Conservation (phyloP, 2,329 filamentous ascomycete genomes). For the Aspergillus tamarii region DNA sequence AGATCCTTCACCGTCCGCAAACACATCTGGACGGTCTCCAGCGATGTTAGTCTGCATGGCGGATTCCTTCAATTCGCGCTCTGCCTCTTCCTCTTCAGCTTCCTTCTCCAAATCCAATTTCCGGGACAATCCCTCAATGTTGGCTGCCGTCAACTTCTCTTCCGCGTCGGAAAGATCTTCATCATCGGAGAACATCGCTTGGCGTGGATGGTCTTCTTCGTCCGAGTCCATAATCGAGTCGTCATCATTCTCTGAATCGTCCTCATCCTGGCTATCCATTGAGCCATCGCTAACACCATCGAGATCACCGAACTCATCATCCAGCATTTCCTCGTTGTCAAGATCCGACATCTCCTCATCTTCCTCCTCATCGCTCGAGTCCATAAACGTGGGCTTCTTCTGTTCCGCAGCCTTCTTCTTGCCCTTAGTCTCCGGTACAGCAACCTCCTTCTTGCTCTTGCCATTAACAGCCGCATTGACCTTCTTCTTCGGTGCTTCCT, state of each 20-base stretch:
- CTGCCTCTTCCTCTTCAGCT: slow-evolving; percentile 78
- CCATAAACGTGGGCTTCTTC: slow-evolving; percentile 41
- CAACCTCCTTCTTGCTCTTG: slow-evolving; percentile 21
- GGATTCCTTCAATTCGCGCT: slow-evolving; percentile 81
- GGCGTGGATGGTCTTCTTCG: slow-evolving; percentile 58
- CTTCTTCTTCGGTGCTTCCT: slow-evolving; percentile 43
- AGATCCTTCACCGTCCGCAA: slow-evolving; percentile 59
- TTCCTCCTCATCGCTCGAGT: slow-evolving; percentile 37
- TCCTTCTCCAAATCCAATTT: slow-evolving; percentile 79
- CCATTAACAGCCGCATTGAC: slow-evolving; percentile 25
- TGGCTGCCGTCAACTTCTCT: slow-evolving; percentile 90
- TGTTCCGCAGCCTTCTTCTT: slow-evolving; percentile 38
- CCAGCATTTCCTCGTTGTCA: slow-evolving; percentile 35
- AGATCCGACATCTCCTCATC: slow-evolving; percentile 40
- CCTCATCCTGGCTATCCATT: slow-evolving; percentile 53
- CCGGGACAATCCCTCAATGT: slow-evolving; percentile 87
- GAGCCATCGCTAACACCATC: slow-evolving; percentile 47
- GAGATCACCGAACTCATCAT: slow-evolving; percentile 52
- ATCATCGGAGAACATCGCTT: slow-evolving; percentile 91
- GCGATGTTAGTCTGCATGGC: slow-evolving; percentile 93
- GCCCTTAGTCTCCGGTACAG: slow-evolving; percentile 31
- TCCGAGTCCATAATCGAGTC: slow-evolving; percentile 73
- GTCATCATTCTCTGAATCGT: slow-evolving; percentile 64
- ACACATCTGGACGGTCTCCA: slow-evolving; percentile 69
- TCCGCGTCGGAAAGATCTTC: slow-evolving; percentile 86